These are phyloP conservation scores for Eucalyptus microcorys DNA, from an alignment of 345 rosid genomes.

Conservation along the genomic window DNA sequence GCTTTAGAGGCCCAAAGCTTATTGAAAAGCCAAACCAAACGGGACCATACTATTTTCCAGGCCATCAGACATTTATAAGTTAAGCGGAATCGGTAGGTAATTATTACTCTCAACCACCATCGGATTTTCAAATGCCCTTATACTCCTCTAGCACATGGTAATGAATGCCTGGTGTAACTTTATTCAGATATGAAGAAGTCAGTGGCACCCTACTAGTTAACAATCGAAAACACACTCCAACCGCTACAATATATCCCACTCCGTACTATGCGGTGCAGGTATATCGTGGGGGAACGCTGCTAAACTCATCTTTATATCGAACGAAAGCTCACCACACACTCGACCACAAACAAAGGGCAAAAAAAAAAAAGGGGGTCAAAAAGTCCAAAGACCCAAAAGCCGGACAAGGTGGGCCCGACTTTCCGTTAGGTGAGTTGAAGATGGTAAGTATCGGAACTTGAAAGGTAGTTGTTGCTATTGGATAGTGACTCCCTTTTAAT, in stretches of 20 bases:
- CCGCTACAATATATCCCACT: accelerated
- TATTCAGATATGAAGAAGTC: not conserved
- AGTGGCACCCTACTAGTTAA: not conserved
- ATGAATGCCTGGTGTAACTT: not conserved
- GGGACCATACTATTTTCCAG: not conserved
- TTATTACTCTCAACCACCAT: not conserved
- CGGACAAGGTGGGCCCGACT: not conserved
- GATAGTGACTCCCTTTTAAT: not conserved
- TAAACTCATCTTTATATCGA: not conserved
- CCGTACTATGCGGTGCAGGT: not conserved
- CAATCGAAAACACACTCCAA: too few species aligned
- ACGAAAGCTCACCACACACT: not conserved
- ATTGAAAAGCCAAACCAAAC: too few species aligned
- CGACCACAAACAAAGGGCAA: accelerated
- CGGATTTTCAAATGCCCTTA: not conserved
- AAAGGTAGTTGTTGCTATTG: not conserved
- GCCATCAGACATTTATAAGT: accelerated
- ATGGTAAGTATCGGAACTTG: not conserved
- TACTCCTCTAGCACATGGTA: not conserved
- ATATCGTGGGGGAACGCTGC: not conserved
- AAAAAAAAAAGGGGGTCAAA: not conserved
- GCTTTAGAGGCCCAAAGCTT: too few species aligned
- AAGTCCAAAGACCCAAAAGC: not conserved
- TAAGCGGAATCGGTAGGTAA: not conserved
- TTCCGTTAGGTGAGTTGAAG: not conserved